Conservation (phyloP, 306 rosid genomes). For the Prunus fruticosa region DNA sequence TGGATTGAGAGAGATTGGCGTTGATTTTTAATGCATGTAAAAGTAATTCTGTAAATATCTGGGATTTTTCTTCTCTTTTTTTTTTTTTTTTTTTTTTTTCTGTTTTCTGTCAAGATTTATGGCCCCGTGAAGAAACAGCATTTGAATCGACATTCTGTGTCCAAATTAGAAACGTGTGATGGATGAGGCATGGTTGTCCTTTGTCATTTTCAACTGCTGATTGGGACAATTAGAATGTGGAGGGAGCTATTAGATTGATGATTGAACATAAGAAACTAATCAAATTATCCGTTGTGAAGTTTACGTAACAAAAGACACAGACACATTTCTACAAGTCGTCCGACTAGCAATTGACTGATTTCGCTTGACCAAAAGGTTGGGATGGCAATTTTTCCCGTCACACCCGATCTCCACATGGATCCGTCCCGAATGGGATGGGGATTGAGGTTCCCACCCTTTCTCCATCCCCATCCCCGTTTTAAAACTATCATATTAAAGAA, state of each 20-base stretch:
- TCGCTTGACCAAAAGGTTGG: not conserved
- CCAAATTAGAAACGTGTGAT: no score
- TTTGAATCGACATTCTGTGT: not conserved
- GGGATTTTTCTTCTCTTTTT: no score
- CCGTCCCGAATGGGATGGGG: no score
- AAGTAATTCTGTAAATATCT: not conserved
- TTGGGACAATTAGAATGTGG: not conserved
- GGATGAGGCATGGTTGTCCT: not conserved
- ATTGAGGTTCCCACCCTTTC: no score
- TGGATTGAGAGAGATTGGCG: not conserved
- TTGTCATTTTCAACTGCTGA: not conserved
- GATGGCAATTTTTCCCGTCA: no score
- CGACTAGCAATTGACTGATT: not conserved
- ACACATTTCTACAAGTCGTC: not conserved
- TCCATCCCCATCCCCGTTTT: no score
- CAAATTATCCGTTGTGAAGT: not conserved
- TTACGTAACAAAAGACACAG: not conserved
- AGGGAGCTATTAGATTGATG: not conserved
- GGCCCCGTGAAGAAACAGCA: not conserved
- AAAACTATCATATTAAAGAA: no score
- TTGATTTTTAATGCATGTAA: not conserved
- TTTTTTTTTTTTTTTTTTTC: no score
- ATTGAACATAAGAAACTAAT: not conserved
- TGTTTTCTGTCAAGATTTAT: no score
- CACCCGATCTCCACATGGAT: no score